phyloP scores from a whole-genome alignment of 257 asterid genomes.

The Paraleonurus japonicus region DNA sequence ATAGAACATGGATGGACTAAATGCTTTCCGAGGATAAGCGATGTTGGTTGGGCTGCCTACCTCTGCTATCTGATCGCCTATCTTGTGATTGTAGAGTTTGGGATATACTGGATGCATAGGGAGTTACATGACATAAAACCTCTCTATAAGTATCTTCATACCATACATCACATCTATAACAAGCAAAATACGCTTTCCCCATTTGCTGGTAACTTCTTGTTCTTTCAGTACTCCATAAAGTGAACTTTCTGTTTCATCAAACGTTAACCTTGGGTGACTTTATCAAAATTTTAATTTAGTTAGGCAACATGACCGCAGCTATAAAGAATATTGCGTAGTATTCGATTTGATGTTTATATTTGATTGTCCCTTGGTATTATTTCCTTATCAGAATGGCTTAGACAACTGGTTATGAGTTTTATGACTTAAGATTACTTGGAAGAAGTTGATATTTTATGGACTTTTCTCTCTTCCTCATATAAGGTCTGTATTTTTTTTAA shows the following conservation, averaged over 20 bases:
- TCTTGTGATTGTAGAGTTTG: conserved; percentile 81
- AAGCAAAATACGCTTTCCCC: conserved; percentile 99
- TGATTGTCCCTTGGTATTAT: background rate
- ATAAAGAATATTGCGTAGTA: background rate
- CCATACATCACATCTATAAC: conserved; percentile 96
- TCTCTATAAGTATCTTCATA: conserved; percentile 90
- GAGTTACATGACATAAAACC: conserved; percentile 95
- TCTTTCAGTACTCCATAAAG: conserved; percentile 1
- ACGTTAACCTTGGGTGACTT: background rate
- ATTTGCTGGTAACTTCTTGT: conserved; percentile 72
- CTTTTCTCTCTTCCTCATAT: background rate
- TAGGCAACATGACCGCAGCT: background rate
- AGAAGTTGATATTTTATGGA: background rate
- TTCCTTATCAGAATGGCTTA: background rate
- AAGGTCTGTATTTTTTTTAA: background rate
- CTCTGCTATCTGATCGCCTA: conserved; percentile 45
- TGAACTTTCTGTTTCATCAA: conserved; percentile 5
- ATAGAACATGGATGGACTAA: conserved; percentile 87
- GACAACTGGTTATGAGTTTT: background rate
- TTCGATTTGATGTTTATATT: background rate
- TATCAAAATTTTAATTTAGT: background rate
- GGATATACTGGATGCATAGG: conserved; percentile 97
- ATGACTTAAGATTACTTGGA: conserved; percentile 9
- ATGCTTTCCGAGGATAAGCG: conserved; percentile 70
- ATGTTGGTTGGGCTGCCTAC: conserved; percentile 65